phyloP scores from a whole-genome alignment of 2,329 filamentous ascomycete genomes.

The Aspergillus sp. region DNA sequence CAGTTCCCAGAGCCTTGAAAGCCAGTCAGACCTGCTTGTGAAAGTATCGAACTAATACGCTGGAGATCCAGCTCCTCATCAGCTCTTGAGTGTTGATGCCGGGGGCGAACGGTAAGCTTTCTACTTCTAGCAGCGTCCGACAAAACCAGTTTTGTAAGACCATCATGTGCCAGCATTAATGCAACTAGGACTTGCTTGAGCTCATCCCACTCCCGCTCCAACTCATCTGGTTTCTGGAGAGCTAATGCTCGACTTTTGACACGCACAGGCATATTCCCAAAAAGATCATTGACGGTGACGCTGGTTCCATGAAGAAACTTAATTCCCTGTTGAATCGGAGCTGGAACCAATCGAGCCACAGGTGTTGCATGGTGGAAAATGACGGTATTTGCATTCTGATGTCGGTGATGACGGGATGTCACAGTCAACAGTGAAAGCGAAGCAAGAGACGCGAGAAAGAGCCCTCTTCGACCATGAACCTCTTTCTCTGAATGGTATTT shows the following conservation, averaged over 20 bases:
- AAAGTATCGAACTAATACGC: conserved; percentile 51
- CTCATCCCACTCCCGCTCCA: conserved; percentile 61
- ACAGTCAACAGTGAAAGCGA: conserved; percentile 72
- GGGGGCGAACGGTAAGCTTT: conserved; percentile 28
- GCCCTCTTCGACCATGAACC: conserved; percentile 64
- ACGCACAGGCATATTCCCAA: conserved; percentile 85
- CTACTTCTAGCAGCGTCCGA: conserved; percentile 46
- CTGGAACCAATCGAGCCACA: conserved; percentile 61
- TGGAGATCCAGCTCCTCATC: conserved; percentile 17
- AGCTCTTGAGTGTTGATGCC: neutral
- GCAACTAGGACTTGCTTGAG: conserved; percentile 57
- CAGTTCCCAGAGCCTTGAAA: conserved; percentile 53
- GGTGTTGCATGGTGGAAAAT: conserved; percentile 65
- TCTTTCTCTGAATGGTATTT: conserved; percentile 51
- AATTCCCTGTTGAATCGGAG: conserved; percentile 54
- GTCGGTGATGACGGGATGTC: conserved; percentile 59
- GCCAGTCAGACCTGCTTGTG: conserved; percentile 62
- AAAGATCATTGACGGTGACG: conserved; percentile 72
- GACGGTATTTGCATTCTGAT: conserved; percentile 55
- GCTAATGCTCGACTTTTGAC: conserved; percentile 69
- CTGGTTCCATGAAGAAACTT: conserved; percentile 64
- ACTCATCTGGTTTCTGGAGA: conserved; percentile 47
- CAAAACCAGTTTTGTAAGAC: conserved; percentile 53
- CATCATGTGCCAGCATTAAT: conserved; percentile 67
- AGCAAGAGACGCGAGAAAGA: conserved; percentile 72